Base-by-base conservation (phyloP, 257 asterid genomes). In the Euphrasia confusa region DNA sequence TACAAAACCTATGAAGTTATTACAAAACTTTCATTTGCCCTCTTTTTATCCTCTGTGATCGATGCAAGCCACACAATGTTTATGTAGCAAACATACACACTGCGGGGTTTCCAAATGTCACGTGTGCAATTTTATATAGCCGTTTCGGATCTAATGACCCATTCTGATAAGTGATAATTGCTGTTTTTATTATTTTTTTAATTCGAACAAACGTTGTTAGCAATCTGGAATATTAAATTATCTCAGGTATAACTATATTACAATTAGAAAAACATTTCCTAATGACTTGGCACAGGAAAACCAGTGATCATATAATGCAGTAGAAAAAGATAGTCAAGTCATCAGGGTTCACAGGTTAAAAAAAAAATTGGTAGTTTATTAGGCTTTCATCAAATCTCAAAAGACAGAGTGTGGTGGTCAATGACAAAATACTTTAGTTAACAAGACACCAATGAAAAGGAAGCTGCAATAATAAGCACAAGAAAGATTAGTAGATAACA, bases 401-500 rank as follows among this genome's bases (percentile, higher is more conserved):
- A 24, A 68, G 60, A 63, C 52, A 54, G 59, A 63, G 63, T 48
- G 50, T n/a, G 53, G 63, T 7, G 28, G 32, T 48, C 21, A 24
- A 54, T 49, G 21, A 55, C 55, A 55, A 63, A 60, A 17, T 58
- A 44, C 75, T 68, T 64, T 40, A 2, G 56, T 68, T 64, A 32
- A 3, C 63, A 68, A 33, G 68, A 64, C 28, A 50, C 54, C 56
- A 30, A 64, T 21, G 48, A 64, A 35, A 15, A 45, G 59, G 64
- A 61, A 58, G 35, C n/a, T 42, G 70, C 55, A 66, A 57, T 21
- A 14, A 37, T 14, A 54, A 11, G 45, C 33, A 61, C 40, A 56
- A 6, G 44, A 68, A 53, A 66, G 47, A 65, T 39, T 42, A 75
- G 65, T 72, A 70, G 61, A 72, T 54, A 27, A 17, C 57, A 49